These are phyloP conservation scores for Ceratobasidium sp. DNA, from an alignment of 1,284 basidiomycete species.

Conservation along the genomic window DNA sequence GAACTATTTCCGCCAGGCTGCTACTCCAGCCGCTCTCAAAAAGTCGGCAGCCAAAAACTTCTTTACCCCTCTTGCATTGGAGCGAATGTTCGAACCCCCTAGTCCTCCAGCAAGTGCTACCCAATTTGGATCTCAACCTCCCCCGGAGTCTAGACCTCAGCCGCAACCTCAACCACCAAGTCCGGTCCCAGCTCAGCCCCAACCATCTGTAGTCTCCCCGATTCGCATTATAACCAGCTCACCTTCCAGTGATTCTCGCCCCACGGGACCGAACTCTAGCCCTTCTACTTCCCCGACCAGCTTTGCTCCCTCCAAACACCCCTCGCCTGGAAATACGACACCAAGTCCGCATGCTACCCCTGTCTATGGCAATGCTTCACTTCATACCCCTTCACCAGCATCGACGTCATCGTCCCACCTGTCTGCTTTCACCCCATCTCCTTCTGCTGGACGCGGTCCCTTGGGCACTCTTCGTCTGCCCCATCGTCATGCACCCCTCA, in stretches of 20 bases:
- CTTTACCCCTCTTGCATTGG: constrained; percentile 81
- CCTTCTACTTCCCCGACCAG: constrained; percentile 12
- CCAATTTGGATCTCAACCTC: constrained; percentile 45
- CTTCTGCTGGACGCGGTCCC: constrained; percentile 32
- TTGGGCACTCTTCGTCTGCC: constrained; percentile 34
- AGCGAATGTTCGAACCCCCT: constrained; percentile 89
- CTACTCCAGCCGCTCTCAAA: constrained; percentile 39
- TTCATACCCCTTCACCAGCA: not conserved
- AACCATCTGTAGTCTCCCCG: constrained; percentile 38
- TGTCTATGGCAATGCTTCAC: not conserved
- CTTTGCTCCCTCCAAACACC: constrained; percentile 8
- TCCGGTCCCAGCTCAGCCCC: constrained; percentile 45
- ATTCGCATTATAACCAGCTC: not conserved
- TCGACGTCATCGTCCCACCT: not conserved
- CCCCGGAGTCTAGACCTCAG: constrained; percentile 50
- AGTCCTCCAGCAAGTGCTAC: constrained; percentile 61
- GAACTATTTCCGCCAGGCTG: not conserved
- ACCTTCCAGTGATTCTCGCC: constrained; percentile 11
- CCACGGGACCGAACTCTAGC: constrained; percentile 41
- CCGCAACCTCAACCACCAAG: constrained; percentile 43
- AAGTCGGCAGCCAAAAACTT: constrained; percentile 69
- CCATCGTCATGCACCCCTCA: constrained; percentile 24
- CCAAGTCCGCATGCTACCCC: constrained; percentile 30
- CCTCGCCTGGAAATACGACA: constrained; percentile 29
- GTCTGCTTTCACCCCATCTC: constrained; percentile 15